Evolutionary conservation across 2,329 filamentous ascomycete genomes (phyloP).

Genomic region (Neofusicoccum kwambonambiense): DNA sequence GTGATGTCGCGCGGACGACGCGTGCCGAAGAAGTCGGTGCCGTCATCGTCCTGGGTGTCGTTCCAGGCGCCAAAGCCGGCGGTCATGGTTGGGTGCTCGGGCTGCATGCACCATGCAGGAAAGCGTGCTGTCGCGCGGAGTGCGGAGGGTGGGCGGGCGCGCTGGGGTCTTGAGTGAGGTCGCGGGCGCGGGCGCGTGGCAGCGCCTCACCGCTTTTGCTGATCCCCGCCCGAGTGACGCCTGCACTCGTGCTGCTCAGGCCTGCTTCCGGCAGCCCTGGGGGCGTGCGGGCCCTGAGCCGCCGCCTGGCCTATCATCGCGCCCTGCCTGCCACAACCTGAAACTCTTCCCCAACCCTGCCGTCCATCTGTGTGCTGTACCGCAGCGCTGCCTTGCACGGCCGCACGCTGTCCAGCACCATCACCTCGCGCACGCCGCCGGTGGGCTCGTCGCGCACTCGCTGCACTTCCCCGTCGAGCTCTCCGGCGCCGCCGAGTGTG

Average conservation of each 20-base stretch:
- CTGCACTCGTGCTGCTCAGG: too few species aligned
- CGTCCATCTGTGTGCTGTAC: neutral
- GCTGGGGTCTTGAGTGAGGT: neutral
- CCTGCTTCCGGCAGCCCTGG: too few species aligned
- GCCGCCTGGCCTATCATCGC: too few species aligned
- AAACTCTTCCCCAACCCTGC: neutral
- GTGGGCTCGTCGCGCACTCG: neutral
- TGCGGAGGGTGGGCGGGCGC: neutral
- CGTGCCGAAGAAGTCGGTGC: constrained; percentile 32
- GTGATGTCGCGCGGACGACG: constrained; percentile 45
- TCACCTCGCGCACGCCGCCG: neutral
- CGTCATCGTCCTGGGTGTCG: constrained; percentile 21
- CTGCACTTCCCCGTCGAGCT: neutral
- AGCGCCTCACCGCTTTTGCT: constrained; percentile 11
- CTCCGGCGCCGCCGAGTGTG: neutral
- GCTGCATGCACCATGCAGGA: constrained; percentile 10
- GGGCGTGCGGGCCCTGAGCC: neutral
- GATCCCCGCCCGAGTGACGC: neutral
- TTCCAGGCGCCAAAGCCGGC: constrained; percentile 21
- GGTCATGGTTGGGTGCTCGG: constrained; percentile 19
- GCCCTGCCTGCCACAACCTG: neutral
- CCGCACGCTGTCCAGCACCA: neutral
- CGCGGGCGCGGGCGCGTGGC: constrained; percentile 7
- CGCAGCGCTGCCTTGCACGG: neutral
- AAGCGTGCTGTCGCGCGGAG: neutral